phyloP scores from a whole-genome alignment of 2,329 filamentous ascomycete species.

The Coniochaeta ligniaria region DNA sequence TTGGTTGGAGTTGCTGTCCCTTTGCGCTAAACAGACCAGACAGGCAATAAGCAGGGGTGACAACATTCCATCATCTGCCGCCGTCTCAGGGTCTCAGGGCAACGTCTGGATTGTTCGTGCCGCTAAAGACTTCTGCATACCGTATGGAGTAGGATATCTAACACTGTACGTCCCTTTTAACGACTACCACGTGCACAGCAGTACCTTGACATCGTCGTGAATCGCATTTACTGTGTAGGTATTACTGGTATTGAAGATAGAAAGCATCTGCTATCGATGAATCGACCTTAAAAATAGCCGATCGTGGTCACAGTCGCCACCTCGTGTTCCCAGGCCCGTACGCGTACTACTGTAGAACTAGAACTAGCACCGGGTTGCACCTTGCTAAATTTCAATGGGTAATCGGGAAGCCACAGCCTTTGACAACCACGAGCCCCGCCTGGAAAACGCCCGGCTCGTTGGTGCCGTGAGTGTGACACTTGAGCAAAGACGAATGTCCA shows the following conservation, averaged over 20 bases:
- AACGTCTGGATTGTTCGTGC: not conserved
- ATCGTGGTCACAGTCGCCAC: not conserved
- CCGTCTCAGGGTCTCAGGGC: constrained; percentile 1
- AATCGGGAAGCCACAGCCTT: not conserved
- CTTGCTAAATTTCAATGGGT: not conserved
- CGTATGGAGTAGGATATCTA: not conserved
- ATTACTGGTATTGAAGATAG: too few species aligned
- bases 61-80: constrained; percentile 1
- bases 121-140: not conserved
- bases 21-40: not conserved
- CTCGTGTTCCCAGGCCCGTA: not conserved
- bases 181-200: not conserved
- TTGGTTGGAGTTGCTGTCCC: not conserved
- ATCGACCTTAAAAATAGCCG: not conserved
- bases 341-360: too few species aligned
- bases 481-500: too few species aligned
- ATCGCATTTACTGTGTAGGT: not conserved
- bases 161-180: not conserved
- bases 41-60: not conserved
- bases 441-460: not conserved
- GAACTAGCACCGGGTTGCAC: too few species aligned
- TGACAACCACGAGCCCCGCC: not conserved
- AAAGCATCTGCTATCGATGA: too few species aligned
- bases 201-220: too few species aligned
- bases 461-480: too few species aligned